Percentiles rank a stretch among this genome's conserved stretches.
phyloP scores from a whole-genome alignment of 257 asterid species.

The Ligustrum vulgare region DNA sequence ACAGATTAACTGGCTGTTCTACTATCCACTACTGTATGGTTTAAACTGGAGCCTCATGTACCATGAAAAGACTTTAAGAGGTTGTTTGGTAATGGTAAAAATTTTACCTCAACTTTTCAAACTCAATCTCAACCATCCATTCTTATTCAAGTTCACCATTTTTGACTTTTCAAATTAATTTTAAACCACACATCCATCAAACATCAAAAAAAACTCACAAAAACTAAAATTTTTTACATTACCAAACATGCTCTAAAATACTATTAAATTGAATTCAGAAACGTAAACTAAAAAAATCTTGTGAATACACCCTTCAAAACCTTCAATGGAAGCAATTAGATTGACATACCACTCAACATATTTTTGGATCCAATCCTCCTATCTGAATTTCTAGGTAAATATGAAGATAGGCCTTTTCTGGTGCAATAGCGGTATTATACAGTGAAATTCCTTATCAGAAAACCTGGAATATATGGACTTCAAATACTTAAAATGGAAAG shows the following conservation, averaged over 20 bases:
- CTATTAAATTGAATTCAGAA: neutral
- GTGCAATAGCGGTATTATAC: neutral
- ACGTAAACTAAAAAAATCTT: neutral
- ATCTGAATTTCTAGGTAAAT: neutral
- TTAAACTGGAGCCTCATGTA: neutral
- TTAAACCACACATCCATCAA: too few species aligned
- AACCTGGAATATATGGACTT: neutral
- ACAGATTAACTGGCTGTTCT: neutral
- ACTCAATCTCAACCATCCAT: too few species aligned
- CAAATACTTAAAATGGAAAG: neutral
- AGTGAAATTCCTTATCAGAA: neutral
- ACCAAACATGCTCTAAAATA: too few species aligned
- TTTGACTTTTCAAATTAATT: too few species aligned
- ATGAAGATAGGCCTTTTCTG: neutral
- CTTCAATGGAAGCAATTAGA: neutral
- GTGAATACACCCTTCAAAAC: neutral
- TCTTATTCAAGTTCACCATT: too few species aligned
- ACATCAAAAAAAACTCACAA: too few species aligned
- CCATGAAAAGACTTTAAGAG: neutral
- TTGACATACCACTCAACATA: neutral
- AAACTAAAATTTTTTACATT: too few species aligned
- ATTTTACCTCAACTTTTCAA: too few species aligned
- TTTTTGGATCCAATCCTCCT: neutral
- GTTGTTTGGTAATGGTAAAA: too few species aligned
- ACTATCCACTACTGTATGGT: neutral